phyloP scores from a whole-genome alignment of 148 eudicot genomes.

The Dianthus caryophyllus region DNA sequence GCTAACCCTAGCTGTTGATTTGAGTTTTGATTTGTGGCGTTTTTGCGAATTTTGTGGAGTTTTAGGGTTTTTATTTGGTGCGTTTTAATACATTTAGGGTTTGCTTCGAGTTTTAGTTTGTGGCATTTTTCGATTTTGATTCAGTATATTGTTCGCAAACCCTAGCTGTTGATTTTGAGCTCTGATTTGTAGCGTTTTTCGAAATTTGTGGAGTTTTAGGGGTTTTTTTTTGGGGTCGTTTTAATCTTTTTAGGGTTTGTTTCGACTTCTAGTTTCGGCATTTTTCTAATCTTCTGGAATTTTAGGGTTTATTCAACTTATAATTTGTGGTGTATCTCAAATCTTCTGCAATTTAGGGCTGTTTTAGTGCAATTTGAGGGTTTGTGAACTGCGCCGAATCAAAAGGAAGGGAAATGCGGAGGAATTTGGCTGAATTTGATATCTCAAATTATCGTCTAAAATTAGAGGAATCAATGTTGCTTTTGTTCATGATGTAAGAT shows the following conservation, averaged over 20 bases:
- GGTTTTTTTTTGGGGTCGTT: too few species aligned
- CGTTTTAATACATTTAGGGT: too few species aligned
- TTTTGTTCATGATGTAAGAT: background rate
- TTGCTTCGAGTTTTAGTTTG: background rate
- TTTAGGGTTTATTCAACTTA: background rate
- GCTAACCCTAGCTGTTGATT: slow-evolving; percentile 31
- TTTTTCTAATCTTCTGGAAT: too few species aligned
- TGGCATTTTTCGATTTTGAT: too few species aligned
- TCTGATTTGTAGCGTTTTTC: too few species aligned
- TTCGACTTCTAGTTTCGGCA: too few species aligned
- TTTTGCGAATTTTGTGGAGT: background rate
- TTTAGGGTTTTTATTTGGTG: slow-evolving; percentile 15
- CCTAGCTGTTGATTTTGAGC: too few species aligned
- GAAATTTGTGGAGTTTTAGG: background rate
- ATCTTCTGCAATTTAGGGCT: background rate
- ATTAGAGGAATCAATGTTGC: background rate
- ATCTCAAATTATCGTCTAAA: background rate
- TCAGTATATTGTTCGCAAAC: too few species aligned
- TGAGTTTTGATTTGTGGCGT: background rate
- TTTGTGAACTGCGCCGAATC: slow-evolving; percentile 53
- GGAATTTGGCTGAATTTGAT: slow-evolving; percentile 59
- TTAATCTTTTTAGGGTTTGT: too few species aligned
- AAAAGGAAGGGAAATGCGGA: slow-evolving; percentile 89
- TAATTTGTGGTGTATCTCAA: background rate
- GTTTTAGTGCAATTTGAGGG: slow-evolving; percentile 25